phyloP scores from a whole-genome alignment of 2,329 filamentous ascomycete species.

The Exophiala viscosa region DNA sequence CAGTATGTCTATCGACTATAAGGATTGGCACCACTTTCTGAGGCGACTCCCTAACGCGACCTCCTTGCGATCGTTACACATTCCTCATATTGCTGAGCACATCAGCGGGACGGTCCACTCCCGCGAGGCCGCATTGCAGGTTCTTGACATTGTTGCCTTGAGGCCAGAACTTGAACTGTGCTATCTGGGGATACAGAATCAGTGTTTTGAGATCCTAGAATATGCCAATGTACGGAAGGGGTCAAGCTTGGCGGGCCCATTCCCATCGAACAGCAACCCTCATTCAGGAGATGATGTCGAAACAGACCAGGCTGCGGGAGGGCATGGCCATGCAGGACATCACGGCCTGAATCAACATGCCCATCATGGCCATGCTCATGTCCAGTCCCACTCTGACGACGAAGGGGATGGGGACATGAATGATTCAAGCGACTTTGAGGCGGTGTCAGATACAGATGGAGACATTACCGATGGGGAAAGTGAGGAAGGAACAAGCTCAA shows the following conservation, averaged over 20 bases:
- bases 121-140: conserved; percentile 69
- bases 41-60: conserved; percentile 68
- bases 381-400: conserved; percentile 31
- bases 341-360: conserved; percentile 6
- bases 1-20: conserved; percentile 68
- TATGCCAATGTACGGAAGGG: conserved; percentile 27
- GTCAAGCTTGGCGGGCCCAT: not conserved
- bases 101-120: conserved; percentile 57
- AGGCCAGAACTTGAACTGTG: conserved; percentile 72
- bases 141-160: conserved; percentile 73
- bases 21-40: conserved; percentile 78
- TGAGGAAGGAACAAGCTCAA: conserved; percentile 45
- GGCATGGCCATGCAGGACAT: conserved; percentile 2
- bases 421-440: conserved; percentile 30
- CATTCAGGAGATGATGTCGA: conserved; percentile 22
- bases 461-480: conserved; percentile 50
- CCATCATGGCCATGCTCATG: conserved; percentile 34
- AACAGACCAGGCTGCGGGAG: conserved; percentile 19
- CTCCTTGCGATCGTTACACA: conserved; percentile 66
- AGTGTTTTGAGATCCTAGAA: conserved; percentile 80
- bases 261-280: not conserved
- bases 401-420: conserved; percentile 36
- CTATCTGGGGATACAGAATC: conserved; percentile 70
- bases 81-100: conserved; percentile 64
- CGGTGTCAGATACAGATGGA: conserved; percentile 35